Conservation (phyloP, 192 early-diverging fungal genomes). For the Funneliformis mosseae region DNA sequence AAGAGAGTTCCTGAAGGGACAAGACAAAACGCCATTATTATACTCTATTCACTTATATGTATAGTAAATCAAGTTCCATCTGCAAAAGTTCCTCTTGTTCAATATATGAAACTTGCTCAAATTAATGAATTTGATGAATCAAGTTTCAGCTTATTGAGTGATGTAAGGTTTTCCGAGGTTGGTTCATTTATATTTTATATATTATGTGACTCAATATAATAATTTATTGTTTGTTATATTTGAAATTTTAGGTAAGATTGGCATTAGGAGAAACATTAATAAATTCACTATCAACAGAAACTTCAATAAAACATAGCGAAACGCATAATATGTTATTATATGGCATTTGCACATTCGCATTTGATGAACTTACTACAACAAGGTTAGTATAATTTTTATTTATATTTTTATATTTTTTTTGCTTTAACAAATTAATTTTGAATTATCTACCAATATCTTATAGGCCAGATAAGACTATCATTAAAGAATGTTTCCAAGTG, state of each 20-base stretch:
- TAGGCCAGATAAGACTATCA: constrained; percentile 35
- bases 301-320: constrained; percentile 32
- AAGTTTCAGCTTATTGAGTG: neutral
- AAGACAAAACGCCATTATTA: constrained; percentile 49
- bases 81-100: constrained; percentile 14
- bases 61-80: constrained; percentile 34
- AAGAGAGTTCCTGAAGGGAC: constrained; percentile 43
- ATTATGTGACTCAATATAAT: neutral
- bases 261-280: constrained; percentile 40
- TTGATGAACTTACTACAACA: constrained; percentile 43
- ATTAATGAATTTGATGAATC: constrained; percentile 4
- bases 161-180: neutral
- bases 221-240: neutral
- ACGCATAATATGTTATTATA: constrained; percentile 47
- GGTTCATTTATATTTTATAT: neutral
- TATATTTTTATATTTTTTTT: neutral
- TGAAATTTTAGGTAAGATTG: constrained; percentile 36
- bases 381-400: constrained; percentile 5
- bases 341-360: constrained; percentile 34
- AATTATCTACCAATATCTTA: neutral
- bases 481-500: constrained; percentile 63
- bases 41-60: constrained; percentile 47
- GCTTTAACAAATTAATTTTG: neutral
- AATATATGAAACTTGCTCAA: constrained; percentile 6
- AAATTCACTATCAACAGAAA: constrained; percentile 34